phyloP scores from a whole-genome alignment of 495 filamentous ascomycete genomes.

The Podospora tetraspora region DNA sequence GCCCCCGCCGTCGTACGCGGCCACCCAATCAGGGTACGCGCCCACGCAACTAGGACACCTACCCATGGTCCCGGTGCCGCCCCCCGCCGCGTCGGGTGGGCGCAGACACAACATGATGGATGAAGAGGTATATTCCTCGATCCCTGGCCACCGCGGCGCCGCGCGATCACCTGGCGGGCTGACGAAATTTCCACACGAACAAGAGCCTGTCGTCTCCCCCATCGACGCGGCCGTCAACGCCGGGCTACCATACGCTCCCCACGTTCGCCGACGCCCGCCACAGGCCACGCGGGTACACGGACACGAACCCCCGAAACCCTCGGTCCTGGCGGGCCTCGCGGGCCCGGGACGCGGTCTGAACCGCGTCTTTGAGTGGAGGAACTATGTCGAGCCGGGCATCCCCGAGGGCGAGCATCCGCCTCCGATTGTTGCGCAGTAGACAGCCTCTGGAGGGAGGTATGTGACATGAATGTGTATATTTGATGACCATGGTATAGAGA shows the following conservation, averaged over 20 bases:
- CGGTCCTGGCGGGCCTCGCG: constrained; percentile 41
- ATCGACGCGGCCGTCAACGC: constrained; percentile 3
- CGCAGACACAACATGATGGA: constrained; percentile 38
- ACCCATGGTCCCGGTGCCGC: constrained; percentile 26
- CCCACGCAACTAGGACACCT: constrained; percentile 20
- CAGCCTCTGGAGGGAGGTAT: not conserved
- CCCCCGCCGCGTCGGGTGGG: constrained; percentile 25
- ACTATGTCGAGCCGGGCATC: constrained; percentile 39
- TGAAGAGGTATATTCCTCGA: constrained; percentile 34
- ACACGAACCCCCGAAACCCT: constrained; percentile 32
- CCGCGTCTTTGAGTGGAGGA: constrained; percentile 44
- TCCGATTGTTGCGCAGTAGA: constrained; percentile 1
- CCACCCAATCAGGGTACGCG: constrained; percentile 10
- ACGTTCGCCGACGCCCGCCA: constrained; percentile 24
- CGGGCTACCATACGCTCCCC: constrained; percentile 25
- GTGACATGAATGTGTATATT: not conserved
- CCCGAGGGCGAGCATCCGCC: constrained; percentile 21
- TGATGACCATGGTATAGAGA: not conserved
- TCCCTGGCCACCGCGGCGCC: constrained; percentile 13
- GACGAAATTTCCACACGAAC: constrained; percentile 11
- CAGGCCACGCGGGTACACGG: constrained; percentile 24
- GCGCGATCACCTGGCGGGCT: constrained; percentile 15
- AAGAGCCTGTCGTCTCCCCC: constrained; percentile 1
- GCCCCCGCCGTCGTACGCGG: constrained; percentile 25
- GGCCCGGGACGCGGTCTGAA: constrained; percentile 43